phyloP scores from a whole-genome alignment of 1,284 basidiomycete genomes.

The Rhodofomes roseus region DNA sequence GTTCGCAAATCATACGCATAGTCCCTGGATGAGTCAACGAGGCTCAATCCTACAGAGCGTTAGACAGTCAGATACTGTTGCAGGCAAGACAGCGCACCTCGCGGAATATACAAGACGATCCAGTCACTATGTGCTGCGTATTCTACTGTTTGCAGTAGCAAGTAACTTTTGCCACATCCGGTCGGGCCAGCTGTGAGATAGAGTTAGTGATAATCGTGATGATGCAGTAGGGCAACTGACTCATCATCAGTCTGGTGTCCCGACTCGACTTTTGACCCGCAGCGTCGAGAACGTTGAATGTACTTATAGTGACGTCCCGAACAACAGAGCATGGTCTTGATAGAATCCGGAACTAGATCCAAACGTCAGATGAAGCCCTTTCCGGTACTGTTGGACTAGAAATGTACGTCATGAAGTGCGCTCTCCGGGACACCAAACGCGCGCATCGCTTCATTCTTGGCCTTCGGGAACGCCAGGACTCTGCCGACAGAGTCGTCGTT shows the following conservation, averaged over 20 bases:
- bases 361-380: neutral
- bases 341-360: slow-evolving; percentile 58
- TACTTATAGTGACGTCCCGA: slow-evolving; percentile 54
- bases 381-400: neutral
- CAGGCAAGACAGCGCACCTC: slow-evolving; percentile 42
- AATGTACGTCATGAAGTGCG: slow-evolving; percentile 58
- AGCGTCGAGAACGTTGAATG: slow-evolving; percentile 46
- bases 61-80: neutral
- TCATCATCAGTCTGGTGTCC: slow-evolving; percentile 54
- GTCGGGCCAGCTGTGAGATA: slow-evolving; percentile 57
- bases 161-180: slow-evolving; percentile 83
- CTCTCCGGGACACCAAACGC: slow-evolving; percentile 66
- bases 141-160: slow-evolving; percentile 79
- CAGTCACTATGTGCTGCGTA: slow-evolving; percentile 71
- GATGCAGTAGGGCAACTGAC: slow-evolving; percentile 36
- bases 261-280: slow-evolving; percentile 40
- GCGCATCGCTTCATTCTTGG: slow-evolving; percentile 47
- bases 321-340: slow-evolving; percentile 65
- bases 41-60: slow-evolving; percentile 48
- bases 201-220: neutral
- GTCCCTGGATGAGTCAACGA: slow-evolving; percentile 77
- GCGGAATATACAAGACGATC: slow-evolving; percentile 88
- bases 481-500: slow-evolving; percentile 36
- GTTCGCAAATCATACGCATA: slow-evolving; percentile 77
- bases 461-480: slow-evolving; percentile 38